Evolutionary conservation across 2,329 filamentous ascomycete genomes (phyloP).

Genomic region (Claviceps sp.): DNA sequence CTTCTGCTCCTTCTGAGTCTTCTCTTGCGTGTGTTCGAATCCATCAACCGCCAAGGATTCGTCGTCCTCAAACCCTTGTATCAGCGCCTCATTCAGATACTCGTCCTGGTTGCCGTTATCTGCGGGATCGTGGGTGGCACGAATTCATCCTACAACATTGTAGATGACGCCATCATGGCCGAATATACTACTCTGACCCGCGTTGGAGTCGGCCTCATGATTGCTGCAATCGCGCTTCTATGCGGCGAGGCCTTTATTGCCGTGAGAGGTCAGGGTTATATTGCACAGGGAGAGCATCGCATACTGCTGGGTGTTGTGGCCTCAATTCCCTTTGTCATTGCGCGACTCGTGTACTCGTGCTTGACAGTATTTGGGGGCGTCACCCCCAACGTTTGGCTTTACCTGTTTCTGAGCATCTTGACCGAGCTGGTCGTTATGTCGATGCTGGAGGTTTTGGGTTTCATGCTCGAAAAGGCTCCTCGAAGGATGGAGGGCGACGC

Average conservation of each 20-base stretch:
- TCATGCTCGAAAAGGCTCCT: background rate
- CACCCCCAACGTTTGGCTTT: slow-evolving; percentile 17
- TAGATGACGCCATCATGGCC: slow-evolving; percentile 12
- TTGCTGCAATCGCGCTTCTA: slow-evolving; percentile 25
- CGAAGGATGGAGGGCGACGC: background rate
- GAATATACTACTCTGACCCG: slow-evolving; percentile 10
- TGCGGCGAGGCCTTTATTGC: slow-evolving; percentile 26
- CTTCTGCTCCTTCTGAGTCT: slow-evolving; percentile 26
- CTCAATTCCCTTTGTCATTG: slow-evolving; percentile 20
- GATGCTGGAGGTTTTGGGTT: slow-evolving; percentile 5
- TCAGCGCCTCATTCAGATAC: background rate
- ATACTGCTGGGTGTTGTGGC: slow-evolving; percentile 31
- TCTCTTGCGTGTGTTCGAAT: slow-evolving; percentile 28
- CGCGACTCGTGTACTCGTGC: slow-evolving; percentile 19
- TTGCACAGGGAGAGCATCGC: slow-evolving; percentile 38
- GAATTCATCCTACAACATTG: slow-evolving; percentile 8
- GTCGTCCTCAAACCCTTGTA: slow-evolving; percentile 13
- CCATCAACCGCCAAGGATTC: slow-evolving; percentile 26
- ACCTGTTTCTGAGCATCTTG: slow-evolving; percentile 18
- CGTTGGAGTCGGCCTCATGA: slow-evolving; percentile 17
- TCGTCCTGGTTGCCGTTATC: background rate
- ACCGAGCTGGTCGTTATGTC: slow-evolving; percentile 21
- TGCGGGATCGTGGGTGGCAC: background rate
- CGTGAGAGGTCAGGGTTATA: slow-evolving; percentile 22
- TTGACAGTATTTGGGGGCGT: slow-evolving; percentile 15